These are phyloP conservation scores for Mallotus nudiflorus DNA, from an alignment of 345 rosid species.

Conservation along the genomic window DNA sequence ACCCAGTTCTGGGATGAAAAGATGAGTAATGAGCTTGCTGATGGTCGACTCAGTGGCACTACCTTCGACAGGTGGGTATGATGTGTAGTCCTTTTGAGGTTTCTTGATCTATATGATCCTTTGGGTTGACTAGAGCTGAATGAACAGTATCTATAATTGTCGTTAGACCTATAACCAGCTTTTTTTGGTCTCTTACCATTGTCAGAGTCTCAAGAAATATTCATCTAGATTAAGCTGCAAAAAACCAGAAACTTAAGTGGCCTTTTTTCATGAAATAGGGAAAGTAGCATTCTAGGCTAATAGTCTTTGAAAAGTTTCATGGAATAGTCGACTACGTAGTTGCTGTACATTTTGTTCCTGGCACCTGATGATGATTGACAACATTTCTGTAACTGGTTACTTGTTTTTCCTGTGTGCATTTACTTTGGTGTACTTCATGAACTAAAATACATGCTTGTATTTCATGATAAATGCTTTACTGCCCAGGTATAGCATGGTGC, in stretches of 20 bases:
- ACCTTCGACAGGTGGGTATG: conserved; percentile 71
- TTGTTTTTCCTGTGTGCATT: neutral
- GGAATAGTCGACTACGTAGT: neutral
- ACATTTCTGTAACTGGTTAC: neutral
- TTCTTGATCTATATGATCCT: neutral
- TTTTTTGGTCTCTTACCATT: neutral
- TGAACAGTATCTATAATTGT: neutral
- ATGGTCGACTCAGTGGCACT: conserved; percentile 72
- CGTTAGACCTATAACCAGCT: neutral
- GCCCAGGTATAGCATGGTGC: conserved; percentile 89
- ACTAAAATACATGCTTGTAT: no score
- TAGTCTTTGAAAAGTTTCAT: neutral
- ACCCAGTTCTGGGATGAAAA: conserved; percentile 97
- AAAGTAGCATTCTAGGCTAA: neutral
- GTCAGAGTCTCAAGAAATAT: neutral
- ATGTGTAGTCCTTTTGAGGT: neutral
- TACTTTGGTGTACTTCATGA: neutral
- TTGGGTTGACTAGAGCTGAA: neutral
- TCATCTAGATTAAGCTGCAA: neutral
- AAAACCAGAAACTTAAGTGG: neutral
- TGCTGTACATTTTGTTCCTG: neutral
- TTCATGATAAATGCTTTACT: conserved; percentile 1
- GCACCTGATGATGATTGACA: neutral
- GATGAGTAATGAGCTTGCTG: conserved; percentile 79
- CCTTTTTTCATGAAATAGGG: neutral